These are phyloP conservation scores for Triglochin maritima DNA, from an alignment of 106 monocot species.

Conservation along the genomic window DNA sequence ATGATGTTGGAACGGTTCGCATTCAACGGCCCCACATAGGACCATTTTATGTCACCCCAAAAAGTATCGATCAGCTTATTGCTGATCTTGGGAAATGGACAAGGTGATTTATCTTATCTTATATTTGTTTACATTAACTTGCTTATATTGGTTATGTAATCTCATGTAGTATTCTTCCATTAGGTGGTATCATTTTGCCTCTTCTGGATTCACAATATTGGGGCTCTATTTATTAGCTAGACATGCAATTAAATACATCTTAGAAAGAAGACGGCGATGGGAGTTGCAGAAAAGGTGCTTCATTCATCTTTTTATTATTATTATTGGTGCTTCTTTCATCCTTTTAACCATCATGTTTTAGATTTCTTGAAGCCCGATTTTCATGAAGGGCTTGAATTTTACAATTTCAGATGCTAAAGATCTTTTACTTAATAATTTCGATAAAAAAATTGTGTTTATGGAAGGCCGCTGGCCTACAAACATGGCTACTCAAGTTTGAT, in stretches of 20 bases:
- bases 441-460: too few relatives aligned
- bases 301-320: neutral
- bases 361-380: too few relatives aligned
- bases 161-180: neutral
- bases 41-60: constrained; percentile 79
- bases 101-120: constrained; percentile 31
- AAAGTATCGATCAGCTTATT: constrained; percentile 80
- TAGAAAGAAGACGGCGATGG: constrained; percentile 53
- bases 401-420: too few relatives aligned
- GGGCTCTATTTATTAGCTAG: constrained; percentile 77
- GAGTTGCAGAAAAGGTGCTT: constrained; percentile 71
- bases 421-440: too few relatives aligned
- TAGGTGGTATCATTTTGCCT: constrained; percentile 76
- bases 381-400: too few relatives aligned
- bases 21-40: constrained; percentile 91
- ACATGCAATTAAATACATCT: constrained; percentile 55
- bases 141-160: neutral
- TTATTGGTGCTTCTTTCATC: neutral
- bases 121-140: neutral
- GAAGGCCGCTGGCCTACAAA: too few relatives aligned
- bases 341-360: too few relatives aligned
- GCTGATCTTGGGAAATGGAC: constrained; percentile 83
- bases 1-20: constrained; percentile 80
- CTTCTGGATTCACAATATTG: constrained; percentile 63
- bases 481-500: too few relatives aligned